Evolutionary conservation across 148 eudicot species (phyloP).

Genomic region (Talinum fruticosum): DNA sequence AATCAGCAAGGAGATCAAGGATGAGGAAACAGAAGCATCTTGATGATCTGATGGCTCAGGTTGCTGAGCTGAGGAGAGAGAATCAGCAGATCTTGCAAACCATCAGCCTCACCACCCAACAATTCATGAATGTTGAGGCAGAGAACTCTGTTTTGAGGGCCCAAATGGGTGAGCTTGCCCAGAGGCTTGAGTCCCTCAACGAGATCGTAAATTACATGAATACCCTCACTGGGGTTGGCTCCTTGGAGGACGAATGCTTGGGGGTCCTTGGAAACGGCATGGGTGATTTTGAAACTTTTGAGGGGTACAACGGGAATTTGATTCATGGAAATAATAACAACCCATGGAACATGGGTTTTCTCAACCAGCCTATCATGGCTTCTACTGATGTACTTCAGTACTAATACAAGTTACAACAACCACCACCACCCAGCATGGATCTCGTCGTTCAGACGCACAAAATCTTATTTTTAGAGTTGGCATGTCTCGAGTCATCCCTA

Average conservation of each 20-base stretch:
- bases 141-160: constrained; percentile 68
- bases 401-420: not conserved
- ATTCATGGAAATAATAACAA: constrained; percentile 9
- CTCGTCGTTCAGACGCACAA: not conserved
- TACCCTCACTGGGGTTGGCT: constrained; percentile 17
- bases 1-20: constrained; percentile 71
- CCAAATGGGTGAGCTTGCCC: constrained; percentile 54
- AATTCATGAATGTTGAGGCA: constrained; percentile 45
- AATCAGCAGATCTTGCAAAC: constrained; percentile 41
- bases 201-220: constrained; percentile 47
- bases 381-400: constrained; percentile 40
- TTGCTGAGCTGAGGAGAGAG: constrained; percentile 34
- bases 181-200: constrained; percentile 54
- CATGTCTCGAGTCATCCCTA: constrained; percentile 13
- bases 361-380: constrained; percentile 62
- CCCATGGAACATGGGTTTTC: constrained; percentile 44
- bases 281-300: constrained; percentile 20
- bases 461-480: constrained; percentile 18
- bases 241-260: constrained; percentile 21
- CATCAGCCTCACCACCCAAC: constrained; percentile 43
- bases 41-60: constrained; percentile 54
- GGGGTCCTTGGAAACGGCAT: constrained; percentile 25
- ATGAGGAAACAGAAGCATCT: constrained; percentile 64
- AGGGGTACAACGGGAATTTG: constrained; percentile 31
- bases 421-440: not conserved